Conservation (phyloP, 495 filamentous ascomycete species). For the Chaetomium tenue region DNA sequence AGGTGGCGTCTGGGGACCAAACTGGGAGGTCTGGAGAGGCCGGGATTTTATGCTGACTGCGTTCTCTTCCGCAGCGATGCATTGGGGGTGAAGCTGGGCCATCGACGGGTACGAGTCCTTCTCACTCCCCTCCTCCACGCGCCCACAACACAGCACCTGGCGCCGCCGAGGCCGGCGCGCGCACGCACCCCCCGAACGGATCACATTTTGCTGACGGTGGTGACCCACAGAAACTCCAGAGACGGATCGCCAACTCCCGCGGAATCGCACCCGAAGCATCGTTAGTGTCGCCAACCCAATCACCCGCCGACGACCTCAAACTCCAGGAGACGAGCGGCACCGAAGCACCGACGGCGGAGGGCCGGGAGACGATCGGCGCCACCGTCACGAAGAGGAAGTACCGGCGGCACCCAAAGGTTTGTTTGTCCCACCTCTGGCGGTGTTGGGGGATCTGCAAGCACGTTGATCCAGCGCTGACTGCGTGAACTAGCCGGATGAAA, state of each 20-base stretch:
- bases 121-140: neutral
- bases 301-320: constrained; percentile 41
- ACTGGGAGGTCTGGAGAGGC: neutral
- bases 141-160: neutral
- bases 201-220: constrained; percentile 6
- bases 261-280: constrained; percentile 54
- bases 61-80: constrained; percentile 49
- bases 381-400: constrained; percentile 65
- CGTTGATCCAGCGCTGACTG: constrained; percentile 15
- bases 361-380: constrained; percentile 32
- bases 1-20: neutral
- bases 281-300: constrained; percentile 40
- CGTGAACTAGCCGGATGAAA: constrained; percentile 60
- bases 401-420: constrained; percentile 72
- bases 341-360: constrained; percentile 36
- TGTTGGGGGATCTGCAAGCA: neutral
- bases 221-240: constrained; percentile 48
- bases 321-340: constrained; percentile 34
- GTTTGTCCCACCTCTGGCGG: constrained; percentile 15
- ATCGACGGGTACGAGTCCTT: constrained; percentile 61
- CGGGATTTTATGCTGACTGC: constrained; percentile 18
- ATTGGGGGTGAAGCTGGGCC: constrained; percentile 71
- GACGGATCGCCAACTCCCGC: constrained; percentile 55
- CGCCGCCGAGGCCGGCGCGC: too few relatives aligned
- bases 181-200: neutral